phyloP scores from a whole-genome alignment of 2,329 filamentous ascomycete genomes.

The Zymoseptoria brevis region DNA sequence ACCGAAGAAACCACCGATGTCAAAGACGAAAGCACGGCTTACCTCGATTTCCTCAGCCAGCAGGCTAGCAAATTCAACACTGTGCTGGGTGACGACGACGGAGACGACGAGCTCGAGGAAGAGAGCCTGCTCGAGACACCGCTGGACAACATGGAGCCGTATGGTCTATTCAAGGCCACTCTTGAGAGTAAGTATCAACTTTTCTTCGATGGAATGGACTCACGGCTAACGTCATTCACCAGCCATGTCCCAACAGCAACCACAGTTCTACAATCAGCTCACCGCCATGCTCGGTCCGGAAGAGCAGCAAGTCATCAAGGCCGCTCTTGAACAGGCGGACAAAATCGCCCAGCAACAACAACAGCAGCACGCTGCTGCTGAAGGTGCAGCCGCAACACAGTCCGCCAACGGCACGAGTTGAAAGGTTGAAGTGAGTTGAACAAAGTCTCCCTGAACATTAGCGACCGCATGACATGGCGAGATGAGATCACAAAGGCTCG shows the following conservation, averaged over 20 bases:
- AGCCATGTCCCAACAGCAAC: conserved; percentile 87
- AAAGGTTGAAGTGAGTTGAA: background rate
- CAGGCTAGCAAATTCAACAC: conserved; percentile 51
- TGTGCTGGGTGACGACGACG: conserved; percentile 52
- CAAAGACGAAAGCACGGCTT: conserved; percentile 86
- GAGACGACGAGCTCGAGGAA: conserved; percentile 84
- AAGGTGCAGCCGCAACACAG: conserved; percentile 1
- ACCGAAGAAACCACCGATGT: conserved; percentile 58
- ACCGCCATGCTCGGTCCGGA: conserved; percentile 70
- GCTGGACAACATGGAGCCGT: conserved; percentile 90
- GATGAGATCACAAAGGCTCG: background rate
- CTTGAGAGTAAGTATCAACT: conserved; percentile 62
- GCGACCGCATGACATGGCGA: background rate
- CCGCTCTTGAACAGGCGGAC: conserved; percentile 65
- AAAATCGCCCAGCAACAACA: conserved; percentile 34
- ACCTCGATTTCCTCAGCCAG: conserved; percentile 90
- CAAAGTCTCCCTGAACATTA: background rate
- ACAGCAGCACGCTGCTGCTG: conserved; percentile 7
- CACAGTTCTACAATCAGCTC: conserved; percentile 75
- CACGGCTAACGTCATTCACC: conserved; percentile 25
- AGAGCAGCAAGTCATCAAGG: conserved; percentile 73
- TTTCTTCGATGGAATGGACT: background rate
- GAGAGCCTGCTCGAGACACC: conserved; percentile 88
- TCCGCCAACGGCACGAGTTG: background rate
- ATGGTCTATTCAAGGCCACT: conserved; percentile 75